Conservation (phyloP, 2,329 filamentous ascomycete species). For the Verticillium nonalfalfae region DNA sequence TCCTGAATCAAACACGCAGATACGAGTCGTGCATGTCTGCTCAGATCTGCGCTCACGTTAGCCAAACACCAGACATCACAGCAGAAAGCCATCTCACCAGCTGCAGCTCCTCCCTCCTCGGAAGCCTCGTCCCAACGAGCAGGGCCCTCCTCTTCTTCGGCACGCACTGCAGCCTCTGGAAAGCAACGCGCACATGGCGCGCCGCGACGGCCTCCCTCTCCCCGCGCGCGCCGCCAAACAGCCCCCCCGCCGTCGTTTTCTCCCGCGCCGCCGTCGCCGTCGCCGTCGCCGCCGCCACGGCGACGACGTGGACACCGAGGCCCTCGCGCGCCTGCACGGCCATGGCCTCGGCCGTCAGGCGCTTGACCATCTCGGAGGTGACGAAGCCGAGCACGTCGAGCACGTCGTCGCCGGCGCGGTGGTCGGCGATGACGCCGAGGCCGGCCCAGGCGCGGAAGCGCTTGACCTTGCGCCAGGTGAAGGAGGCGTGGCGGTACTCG, state of each 20-base stretch:
- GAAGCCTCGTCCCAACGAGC: conserved; percentile 63
- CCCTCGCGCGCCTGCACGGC: conserved; percentile 3
- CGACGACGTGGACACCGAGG: conserved; percentile 33
- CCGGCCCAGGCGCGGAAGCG: conserved; percentile 14
- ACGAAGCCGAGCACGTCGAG: conserved; percentile 14
- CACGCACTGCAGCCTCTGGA: conserved; percentile 75
- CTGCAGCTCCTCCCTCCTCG: conserved; percentile 15
- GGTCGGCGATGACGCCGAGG: conserved; percentile 12
- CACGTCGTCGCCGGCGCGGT: conserved; percentile 11
- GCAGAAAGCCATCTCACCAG: neutral
- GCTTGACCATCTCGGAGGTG: conserved; percentile 15
- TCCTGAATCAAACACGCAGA: no score
- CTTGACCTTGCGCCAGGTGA: conserved; percentile 14
- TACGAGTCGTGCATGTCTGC: no score
- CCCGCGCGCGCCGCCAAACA: conserved; percentile 87
- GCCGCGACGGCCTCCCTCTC: conserved; percentile 84
- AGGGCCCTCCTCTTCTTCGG: conserved; percentile 78
- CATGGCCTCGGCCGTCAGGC: conserved; percentile 5
- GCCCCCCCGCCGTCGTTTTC: conserved; percentile 54
- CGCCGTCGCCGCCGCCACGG: conserved; percentile 56
- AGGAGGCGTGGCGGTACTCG: conserved; percentile 14
- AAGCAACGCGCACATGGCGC: conserved; percentile 87
- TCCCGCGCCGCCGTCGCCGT: conserved; percentile 47
- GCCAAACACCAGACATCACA: no score
- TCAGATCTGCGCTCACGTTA: no score